Percentiles rank a stretch among this genome's conserved stretches.
These are phyloP conservation scores for Xylaria sp. DNA, from an alignment of 2,329 filamentous ascomycete genomes.

Conservation along the genomic window DNA sequence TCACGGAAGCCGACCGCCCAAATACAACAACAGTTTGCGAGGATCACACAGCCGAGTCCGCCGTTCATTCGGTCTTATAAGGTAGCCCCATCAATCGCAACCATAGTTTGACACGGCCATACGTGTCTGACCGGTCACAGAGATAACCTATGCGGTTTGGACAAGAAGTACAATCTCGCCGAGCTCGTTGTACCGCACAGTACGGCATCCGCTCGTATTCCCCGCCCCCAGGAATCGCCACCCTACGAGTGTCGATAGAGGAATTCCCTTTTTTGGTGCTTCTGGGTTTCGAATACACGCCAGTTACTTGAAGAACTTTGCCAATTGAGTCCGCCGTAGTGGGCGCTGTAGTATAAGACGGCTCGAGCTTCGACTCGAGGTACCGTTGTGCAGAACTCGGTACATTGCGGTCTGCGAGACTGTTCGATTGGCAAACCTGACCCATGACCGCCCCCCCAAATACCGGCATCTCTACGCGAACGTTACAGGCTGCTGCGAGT, in stretches of 20 bases:
- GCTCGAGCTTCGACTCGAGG: conserved; percentile 13
- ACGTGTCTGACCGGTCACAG: conserved; percentile 35
- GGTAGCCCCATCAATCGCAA: conserved; percentile 21
- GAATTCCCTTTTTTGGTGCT: neutral
- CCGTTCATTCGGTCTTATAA: conserved; percentile 23
- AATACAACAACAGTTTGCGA: conserved; percentile 40
- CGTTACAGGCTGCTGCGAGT: conserved; percentile 19
- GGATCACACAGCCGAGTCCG: conserved; percentile 22
- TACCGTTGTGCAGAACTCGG: conserved; percentile 23
- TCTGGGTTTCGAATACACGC: neutral
- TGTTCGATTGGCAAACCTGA: conserved; percentile 19
- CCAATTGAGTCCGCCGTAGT: neutral
- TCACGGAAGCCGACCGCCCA: conserved; percentile 31
- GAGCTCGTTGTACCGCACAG: conserved; percentile 23
- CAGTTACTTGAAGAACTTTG: neutral
- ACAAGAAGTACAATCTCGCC: conserved; percentile 25
- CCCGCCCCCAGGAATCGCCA: conserved; percentile 12
- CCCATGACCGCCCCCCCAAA: conserved; percentile 13
- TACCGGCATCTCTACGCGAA: conserved; percentile 17
- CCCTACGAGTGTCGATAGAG: conserved; percentile 31
- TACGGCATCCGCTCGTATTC: conserved; percentile 23
- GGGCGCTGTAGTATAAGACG: conserved; percentile 22
- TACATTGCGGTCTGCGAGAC: conserved; percentile 14
- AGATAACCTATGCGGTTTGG: conserved; percentile 22
- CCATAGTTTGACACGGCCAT: conserved; percentile 19